Evolutionary conservation across 1,139 yeast species (phyloP).

Genomic region (Sugiyamaella castrensis): DNA sequence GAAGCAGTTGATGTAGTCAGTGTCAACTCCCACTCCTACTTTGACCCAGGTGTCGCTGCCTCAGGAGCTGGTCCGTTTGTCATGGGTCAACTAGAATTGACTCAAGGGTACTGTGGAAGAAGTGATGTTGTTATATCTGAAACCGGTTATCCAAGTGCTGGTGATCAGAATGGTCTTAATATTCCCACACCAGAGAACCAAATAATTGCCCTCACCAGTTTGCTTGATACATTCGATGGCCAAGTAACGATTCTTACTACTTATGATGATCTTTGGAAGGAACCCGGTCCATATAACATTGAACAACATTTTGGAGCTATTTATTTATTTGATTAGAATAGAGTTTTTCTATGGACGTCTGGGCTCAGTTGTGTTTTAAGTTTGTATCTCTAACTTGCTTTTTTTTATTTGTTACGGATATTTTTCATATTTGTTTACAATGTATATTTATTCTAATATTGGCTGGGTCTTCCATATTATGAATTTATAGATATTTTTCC

Average conservation of each 20-base stretch:
- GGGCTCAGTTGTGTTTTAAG: background rate
- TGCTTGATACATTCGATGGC: slow-evolving; percentile 52
- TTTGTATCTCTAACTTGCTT: background rate
- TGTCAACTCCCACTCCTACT: slow-evolving; percentile 83
- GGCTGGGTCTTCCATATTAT: too few species aligned
- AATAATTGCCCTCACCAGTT: slow-evolving; percentile 58
- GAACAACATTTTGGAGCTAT: slow-evolving; percentile 84
- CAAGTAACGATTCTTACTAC: slow-evolving; percentile 67
- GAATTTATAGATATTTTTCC: too few species aligned
- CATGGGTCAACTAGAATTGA: slow-evolving; percentile 54
- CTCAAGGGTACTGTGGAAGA: slow-evolving; percentile 42
- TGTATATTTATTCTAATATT: background rate
- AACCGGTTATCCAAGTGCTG: slow-evolving; percentile 85
- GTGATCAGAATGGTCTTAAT: slow-evolving; percentile 66
- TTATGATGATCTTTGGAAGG: slow-evolving; percentile 80
- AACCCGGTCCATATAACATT: slow-evolving; percentile 78
- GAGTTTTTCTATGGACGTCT: background rate
- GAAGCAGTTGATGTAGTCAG: slow-evolving; percentile 72
- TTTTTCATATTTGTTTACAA: background rate
- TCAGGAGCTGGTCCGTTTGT: slow-evolving; percentile 71
- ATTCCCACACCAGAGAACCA: slow-evolving; percentile 72
- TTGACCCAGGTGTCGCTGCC: slow-evolving; percentile 61
- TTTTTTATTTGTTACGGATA: slow-evolving; percentile 1
- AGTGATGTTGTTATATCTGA: slow-evolving; percentile 58
- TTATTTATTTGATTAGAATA: slow-evolving; percentile 38